phyloP scores from a whole-genome alignment of 2,329 filamentous ascomycete species.

The Xylaria sp. region DNA sequence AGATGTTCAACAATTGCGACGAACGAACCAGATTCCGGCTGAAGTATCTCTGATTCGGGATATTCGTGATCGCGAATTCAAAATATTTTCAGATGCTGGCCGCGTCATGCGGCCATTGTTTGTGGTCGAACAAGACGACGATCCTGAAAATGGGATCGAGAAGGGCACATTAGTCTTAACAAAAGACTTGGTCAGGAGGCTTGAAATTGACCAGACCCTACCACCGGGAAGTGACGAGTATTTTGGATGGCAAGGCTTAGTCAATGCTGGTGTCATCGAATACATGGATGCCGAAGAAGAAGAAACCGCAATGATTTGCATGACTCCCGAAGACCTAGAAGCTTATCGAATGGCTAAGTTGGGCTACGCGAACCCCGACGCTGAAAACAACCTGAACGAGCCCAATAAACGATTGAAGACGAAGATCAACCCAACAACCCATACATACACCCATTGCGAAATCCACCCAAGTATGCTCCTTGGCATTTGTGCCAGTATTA shows the following conservation, averaged over 20 bases:
- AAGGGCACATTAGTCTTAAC: constrained; percentile 80
- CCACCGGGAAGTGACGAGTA: constrained; percentile 64
- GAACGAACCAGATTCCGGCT: constrained; percentile 82
- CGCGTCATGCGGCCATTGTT: constrained; percentile 93
- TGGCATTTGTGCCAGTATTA: constrained; percentile 98
- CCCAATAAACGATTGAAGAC: constrained; percentile 88
- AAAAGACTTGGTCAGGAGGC: constrained; percentile 76
- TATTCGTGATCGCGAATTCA: constrained; percentile 96
- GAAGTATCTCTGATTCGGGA: constrained; percentile 96
- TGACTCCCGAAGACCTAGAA: constrained; percentile 95
- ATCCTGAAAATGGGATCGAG: constrained; percentile 61
- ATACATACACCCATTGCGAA: constrained; percentile 97
- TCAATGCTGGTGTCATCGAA: constrained; percentile 85
- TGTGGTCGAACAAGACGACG: constrained; percentile 87
- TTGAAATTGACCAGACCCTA: constrained; percentile 75
- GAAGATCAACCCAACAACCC: constrained; percentile 82
- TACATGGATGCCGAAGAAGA: constrained; percentile 98
- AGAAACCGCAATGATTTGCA: constrained; percentile 98
- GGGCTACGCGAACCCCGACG: constrained; percentile 46
- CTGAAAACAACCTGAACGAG: constrained; percentile 61
- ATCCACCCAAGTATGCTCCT: constrained; percentile 99
- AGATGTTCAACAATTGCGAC: constrained; percentile 76
- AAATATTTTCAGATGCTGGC: constrained; percentile 96
- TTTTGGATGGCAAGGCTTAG: constrained; percentile 88
- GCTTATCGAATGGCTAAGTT: constrained; percentile 72